Conservation (phyloP, 1,284 basidiomycete species). For the Fistulinella staudtii region DNA sequence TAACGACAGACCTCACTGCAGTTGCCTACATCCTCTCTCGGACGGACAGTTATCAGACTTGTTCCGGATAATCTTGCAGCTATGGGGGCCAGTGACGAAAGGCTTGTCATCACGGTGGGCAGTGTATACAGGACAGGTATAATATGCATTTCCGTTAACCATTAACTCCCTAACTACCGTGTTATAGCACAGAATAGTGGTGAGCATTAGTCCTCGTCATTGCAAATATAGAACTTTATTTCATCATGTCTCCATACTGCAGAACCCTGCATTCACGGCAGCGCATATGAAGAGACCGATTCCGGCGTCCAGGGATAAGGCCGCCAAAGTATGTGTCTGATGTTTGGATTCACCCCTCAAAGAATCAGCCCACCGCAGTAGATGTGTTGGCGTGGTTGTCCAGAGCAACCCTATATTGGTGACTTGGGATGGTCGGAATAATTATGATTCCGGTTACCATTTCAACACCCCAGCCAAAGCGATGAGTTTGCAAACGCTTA, state of each 20-base stretch:
- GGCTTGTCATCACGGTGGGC: conserved; percentile 51
- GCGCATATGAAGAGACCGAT: conserved; percentile 52
- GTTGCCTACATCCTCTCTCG: conserved; percentile 57
- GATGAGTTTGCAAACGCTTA: conserved; percentile 59
- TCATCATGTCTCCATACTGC: not conserved
- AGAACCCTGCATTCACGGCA: conserved; percentile 58
- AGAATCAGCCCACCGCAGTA: conserved; percentile 32
- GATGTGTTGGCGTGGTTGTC: conserved; percentile 62
- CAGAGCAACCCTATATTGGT: conserved; percentile 67
- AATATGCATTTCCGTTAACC: conserved; percentile 5
- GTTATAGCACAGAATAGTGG: conserved; percentile 40
- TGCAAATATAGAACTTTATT: too few species aligned
- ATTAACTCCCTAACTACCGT: not conserved
- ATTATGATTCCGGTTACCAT: conserved; percentile 57
- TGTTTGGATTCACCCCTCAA: conserved; percentile 39
- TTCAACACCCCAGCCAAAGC: conserved; percentile 42
- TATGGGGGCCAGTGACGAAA: conserved; percentile 49
- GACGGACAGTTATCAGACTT: conserved; percentile 63
- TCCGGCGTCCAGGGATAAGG: conserved; percentile 63
- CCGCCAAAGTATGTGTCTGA: conserved; percentile 53
- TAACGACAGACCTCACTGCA: conserved; percentile 59
- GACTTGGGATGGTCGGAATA: conserved; percentile 51
- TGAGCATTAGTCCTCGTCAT: too few species aligned
- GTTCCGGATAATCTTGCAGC: conserved; percentile 52
- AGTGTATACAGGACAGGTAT: conserved; percentile 49